These are phyloP conservation scores for Begonia fuchsioides DNA, from an alignment of 306 rosid species.

Conservation along the genomic window DNA sequence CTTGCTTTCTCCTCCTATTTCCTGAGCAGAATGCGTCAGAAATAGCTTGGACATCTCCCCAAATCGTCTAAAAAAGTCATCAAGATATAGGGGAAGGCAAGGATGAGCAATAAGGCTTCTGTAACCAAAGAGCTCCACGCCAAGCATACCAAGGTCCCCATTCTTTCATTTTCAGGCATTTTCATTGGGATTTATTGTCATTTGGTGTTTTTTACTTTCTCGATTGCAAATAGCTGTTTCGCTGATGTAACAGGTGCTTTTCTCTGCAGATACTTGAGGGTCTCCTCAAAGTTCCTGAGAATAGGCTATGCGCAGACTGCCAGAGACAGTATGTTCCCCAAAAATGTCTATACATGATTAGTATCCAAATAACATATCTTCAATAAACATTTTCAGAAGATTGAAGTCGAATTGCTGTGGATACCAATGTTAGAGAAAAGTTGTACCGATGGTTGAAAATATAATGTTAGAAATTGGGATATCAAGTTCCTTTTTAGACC, in stretches of 20 bases:
- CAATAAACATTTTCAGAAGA: too few species aligned
- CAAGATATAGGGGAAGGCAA: constrained; percentile 10
- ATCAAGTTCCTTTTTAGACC: too few species aligned
- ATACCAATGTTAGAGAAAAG: too few species aligned
- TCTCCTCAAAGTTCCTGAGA: constrained; percentile 68
- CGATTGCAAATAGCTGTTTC: neutral
- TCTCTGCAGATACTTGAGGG: constrained; percentile 62
- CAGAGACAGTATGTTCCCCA: constrained; percentile 35
- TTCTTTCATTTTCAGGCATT: neutral
- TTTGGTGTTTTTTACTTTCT: neutral
- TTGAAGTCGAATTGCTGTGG: too few species aligned
- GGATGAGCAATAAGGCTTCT: constrained; percentile 65
- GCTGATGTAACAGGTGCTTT: constrained; percentile 2
- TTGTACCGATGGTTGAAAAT: too few species aligned
- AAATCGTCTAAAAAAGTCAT: too few species aligned
- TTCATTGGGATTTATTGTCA: neutral
- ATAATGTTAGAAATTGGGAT: too few species aligned
- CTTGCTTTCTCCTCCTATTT: too few species aligned
- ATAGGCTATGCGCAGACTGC: constrained; percentile 87
- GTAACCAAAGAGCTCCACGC: constrained; percentile 79
- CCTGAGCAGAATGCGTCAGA: too few species aligned
- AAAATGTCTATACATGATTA: too few species aligned
- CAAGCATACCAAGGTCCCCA: constrained; percentile 50
- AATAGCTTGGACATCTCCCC: too few species aligned
- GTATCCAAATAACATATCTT: too few species aligned